Conservation (phyloP, 2,329 filamentous ascomycete genomes). For the Aspergillus novoparasiticus region DNA sequence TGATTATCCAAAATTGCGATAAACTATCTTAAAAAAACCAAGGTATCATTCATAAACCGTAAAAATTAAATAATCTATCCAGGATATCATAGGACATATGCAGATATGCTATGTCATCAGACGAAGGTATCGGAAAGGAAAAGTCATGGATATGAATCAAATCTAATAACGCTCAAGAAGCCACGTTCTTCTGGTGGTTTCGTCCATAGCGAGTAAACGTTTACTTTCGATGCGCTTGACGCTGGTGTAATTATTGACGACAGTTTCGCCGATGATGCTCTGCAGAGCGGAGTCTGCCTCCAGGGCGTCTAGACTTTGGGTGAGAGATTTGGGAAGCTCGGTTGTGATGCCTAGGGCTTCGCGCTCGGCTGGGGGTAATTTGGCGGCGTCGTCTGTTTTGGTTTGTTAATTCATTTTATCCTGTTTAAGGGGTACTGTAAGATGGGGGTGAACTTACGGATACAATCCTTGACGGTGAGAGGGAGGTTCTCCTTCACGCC, state of each 20-base stretch:
- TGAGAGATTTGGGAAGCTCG: constrained; percentile 37
- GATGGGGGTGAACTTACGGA: constrained; percentile 24
- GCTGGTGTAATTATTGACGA: constrained; percentile 31
- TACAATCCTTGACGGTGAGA: constrained; percentile 37
- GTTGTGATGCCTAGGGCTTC: constrained; percentile 39
- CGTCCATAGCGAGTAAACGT: constrained; percentile 34
- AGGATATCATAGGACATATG: neutral
- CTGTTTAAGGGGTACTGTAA: neutral
- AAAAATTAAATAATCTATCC: neutral
- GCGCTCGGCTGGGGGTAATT: constrained; percentile 33
- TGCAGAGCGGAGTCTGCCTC: constrained; percentile 32
- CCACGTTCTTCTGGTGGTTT: constrained; percentile 37
- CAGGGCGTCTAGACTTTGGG: constrained; percentile 37
- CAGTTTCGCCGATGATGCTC: constrained; percentile 29
- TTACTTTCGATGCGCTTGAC: constrained; percentile 39
- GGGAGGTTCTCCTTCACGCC: constrained; percentile 49
- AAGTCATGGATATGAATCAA: neutral
- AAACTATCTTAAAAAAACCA: neutral
- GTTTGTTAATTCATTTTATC: neutral
- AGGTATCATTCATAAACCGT: neutral
- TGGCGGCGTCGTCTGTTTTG: constrained; percentile 36
- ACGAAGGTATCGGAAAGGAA: neutral
- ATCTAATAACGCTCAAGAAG: constrained; percentile 42
- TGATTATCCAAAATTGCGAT: neutral
- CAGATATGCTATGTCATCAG: neutral